Percentiles rank a stretch among this genome's conserved stretches.
phyloP scores from a whole-genome alignment of 2,329 filamentous ascomycete species.

The Cladosporium phlei region DNA sequence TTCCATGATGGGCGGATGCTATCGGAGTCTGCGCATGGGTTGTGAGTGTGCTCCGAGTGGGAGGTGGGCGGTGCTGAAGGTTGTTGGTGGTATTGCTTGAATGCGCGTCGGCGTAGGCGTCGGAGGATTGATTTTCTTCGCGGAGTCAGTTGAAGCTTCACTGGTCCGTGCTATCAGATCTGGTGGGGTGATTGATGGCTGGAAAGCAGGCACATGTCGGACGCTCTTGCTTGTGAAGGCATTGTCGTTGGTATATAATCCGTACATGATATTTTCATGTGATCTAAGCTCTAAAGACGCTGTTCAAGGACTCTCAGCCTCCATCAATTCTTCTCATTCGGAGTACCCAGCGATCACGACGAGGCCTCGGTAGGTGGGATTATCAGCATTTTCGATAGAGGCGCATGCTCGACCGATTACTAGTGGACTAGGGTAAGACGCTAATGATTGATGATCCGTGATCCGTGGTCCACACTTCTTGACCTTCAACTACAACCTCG shows the following conservation, averaged over 20 bases:
- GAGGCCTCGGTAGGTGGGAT: neutral
- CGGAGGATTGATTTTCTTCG: conserved; percentile 14
- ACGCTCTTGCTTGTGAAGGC: too few species aligned
- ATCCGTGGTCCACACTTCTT: conserved; percentile 4
- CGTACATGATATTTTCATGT: too few species aligned
- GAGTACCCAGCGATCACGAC: too few species aligned
- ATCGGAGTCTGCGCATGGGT: conserved; percentile 12
- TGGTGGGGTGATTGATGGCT: neutral
- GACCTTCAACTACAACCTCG: too few species aligned
- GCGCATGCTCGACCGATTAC: neutral
- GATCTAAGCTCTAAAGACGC: too few species aligned
- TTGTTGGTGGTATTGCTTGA: neutral
- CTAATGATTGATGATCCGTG: conserved; percentile 4
- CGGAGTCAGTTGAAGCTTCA: conserved; percentile 3
- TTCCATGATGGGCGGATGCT: conserved; percentile 10
- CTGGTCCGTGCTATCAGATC: conserved; percentile 4
- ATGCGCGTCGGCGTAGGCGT: neutral
- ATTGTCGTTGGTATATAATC: too few species aligned
- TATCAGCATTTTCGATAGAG: neutral
- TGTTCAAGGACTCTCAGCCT: too few species aligned
- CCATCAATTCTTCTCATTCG: too few species aligned
- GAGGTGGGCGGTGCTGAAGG: too few species aligned
- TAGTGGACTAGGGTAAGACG: neutral
- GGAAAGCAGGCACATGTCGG: neutral
- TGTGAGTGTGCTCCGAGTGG: conserved; percentile 4